Percentiles rank a stretch among this genome's conserved stretches.
Conservation (phyloP, 2,329 filamentous ascomycete species). For the Diaporthe sp. region DNA sequence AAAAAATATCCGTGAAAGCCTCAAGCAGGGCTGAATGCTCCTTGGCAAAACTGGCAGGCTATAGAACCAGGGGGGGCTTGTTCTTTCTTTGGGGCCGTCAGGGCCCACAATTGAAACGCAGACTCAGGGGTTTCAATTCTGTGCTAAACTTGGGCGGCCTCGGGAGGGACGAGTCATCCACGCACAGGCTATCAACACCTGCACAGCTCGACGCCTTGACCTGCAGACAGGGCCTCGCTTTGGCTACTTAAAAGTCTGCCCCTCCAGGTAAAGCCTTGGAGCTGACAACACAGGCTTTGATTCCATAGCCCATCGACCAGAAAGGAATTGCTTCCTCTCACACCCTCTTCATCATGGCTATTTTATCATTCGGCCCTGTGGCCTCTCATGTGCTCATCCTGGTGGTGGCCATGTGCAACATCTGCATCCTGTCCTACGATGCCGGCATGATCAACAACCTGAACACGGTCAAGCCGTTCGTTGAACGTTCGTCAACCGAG, state of each 20-base stretch:
- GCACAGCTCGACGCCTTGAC: neutral
- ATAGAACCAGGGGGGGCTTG: neutral
- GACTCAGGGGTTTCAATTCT: slow-evolving; percentile 19
- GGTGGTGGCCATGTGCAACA: slow-evolving; percentile 22
- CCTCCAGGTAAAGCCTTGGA: neutral
- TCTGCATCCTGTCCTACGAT: slow-evolving; percentile 14
- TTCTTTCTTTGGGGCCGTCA: neutral
- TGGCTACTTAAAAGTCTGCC: slow-evolving; percentile 2
- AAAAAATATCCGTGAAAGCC: too few relatives aligned
- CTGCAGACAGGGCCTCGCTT: neutral
- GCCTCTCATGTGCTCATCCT: neutral
- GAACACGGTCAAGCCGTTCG: slow-evolving; percentile 15
- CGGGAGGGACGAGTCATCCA: slow-evolving; percentile 5
- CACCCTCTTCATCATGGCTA: neutral
- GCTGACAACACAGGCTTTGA: neutral
- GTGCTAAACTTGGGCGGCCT: slow-evolving; percentile 12
- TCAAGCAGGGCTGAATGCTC: neutral
- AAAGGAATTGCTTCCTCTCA: neutral
- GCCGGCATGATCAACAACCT: slow-evolving; percentile 19
- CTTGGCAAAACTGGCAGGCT: neutral
- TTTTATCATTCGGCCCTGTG: slow-evolving; percentile 1
- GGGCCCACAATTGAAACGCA: slow-evolving; percentile 13
- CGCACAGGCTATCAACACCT: neutral
- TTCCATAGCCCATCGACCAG: neutral
- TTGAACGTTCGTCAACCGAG: neutral